These are phyloP conservation scores for Pseudogymnoascus sp. DNA, from an alignment of 2,329 filamentous ascomycete species.

Conservation along the genomic window DNA sequence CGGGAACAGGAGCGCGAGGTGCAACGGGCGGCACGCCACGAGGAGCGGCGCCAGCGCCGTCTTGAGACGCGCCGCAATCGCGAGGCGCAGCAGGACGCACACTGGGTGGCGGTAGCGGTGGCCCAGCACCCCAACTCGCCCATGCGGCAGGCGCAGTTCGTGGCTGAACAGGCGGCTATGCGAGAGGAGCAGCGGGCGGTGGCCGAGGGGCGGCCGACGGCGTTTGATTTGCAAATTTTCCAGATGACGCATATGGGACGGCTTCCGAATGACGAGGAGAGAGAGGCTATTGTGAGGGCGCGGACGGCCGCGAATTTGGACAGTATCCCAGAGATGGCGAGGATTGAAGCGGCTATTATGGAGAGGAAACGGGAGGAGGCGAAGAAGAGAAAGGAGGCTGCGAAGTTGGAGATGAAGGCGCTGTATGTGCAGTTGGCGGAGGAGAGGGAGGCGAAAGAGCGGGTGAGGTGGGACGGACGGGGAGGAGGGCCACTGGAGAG, in stretches of 20 bases:
- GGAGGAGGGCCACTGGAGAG: neutral
- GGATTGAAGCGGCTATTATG: neutral
- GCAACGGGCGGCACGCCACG: neutral
- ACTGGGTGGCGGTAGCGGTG: neutral
- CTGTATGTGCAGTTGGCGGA: neutral
- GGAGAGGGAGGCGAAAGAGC: neutral
- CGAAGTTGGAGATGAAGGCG: neutral
- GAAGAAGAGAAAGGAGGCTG: neutral
- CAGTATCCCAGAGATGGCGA: neutral
- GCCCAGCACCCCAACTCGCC: neutral
- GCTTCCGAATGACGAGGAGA: neutral
- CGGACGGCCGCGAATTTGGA: neutral
- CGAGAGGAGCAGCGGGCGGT: neutral
- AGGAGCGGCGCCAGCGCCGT: neutral
- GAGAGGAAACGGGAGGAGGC: neutral
- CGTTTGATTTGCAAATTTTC: neutral
- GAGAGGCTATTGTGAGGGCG: neutral
- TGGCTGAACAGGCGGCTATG: neutral
- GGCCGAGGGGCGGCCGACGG: neutral
- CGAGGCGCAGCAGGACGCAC: neutral
- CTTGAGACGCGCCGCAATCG: neutral
- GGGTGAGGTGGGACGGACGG: neutral
- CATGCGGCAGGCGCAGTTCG: neutral
- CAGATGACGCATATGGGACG: neutral
- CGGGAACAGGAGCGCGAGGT: neutral